Conservation (phyloP, 2,329 filamentous ascomycete species). For the Fusarium domesticum region DNA sequence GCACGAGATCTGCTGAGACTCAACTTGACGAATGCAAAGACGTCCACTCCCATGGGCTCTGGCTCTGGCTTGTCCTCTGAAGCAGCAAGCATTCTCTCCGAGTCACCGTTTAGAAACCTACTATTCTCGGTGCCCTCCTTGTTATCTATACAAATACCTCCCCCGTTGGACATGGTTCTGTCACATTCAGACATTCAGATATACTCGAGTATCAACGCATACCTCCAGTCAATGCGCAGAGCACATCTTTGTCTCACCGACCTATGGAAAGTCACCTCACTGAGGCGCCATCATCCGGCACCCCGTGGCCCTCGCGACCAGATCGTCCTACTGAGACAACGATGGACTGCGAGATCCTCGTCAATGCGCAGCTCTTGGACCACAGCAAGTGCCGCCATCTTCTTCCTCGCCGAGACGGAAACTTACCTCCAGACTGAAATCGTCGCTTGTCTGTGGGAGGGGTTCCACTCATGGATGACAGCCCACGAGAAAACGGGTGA, state of each 20-base stretch:
- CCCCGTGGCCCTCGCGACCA: conserved; percentile 60
- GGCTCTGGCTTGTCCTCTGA: conserved; percentile 35
- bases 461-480: conserved; percentile 73
- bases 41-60: conserved; percentile 38
- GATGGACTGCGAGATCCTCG: conserved; percentile 60
- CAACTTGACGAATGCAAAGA: conserved; percentile 52
- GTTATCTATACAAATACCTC: conserved; percentile 69
- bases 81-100: conserved; percentile 37
- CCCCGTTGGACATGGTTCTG: conserved; percentile 85
- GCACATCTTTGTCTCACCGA: conserved; percentile 81
- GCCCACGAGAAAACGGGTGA: conserved; percentile 37
- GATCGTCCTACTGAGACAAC: conserved; percentile 59
- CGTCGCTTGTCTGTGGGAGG: conserved; percentile 74
- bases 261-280: conserved; percentile 79
- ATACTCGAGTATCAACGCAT: conserved; percentile 84
- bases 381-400: conserved; percentile 80
- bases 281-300: conserved; percentile 73
- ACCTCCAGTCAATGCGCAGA: conserved; percentile 79
- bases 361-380: conserved; percentile 85
- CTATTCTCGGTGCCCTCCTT: conserved; percentile 71
- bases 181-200: conserved; percentile 69
- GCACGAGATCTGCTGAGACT: conserved; percentile 75
- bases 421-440: conserved; percentile 89
- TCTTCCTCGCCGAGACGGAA: conserved; percentile 84
- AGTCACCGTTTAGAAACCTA: conserved; percentile 71